These are phyloP conservation scores for Syncephalis fuscata DNA, from an alignment of 371 early-diverging fungal species.

Conservation along the genomic window DNA sequence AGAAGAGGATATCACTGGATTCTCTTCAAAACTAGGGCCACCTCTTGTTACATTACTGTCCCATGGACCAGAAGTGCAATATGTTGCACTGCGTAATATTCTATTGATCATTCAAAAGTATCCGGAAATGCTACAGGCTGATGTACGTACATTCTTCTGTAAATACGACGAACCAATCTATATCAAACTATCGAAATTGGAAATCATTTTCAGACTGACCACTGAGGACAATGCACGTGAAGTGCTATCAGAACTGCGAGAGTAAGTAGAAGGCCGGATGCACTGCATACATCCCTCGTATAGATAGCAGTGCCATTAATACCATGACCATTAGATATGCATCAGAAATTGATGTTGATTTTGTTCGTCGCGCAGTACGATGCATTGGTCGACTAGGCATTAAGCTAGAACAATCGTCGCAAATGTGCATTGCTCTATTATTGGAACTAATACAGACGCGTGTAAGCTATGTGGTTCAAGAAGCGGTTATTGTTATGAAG, in stretches of 20 bases:
- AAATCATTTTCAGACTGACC: slow-evolving; percentile 79
- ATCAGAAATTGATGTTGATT: slow-evolving; percentile 93
- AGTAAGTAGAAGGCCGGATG: slow-evolving; percentile 26
- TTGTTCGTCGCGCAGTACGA: slow-evolving; percentile 79
- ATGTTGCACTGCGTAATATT: slow-evolving; percentile 90
- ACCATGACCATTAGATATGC: slow-evolving; percentile 43
- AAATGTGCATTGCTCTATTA: slow-evolving; percentile 71
- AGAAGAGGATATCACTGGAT: slow-evolving; percentile 44
- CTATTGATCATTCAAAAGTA: slow-evolving; percentile 85
- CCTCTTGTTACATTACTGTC: slow-evolving; percentile 87
- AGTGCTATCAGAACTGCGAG: slow-evolving; percentile 81
- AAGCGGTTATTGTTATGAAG: slow-evolving; percentile 81
- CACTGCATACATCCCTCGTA: neutral
- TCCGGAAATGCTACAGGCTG: slow-evolving; percentile 73
- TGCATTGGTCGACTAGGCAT: slow-evolving; percentile 89
- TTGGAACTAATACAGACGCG: slow-evolving; percentile 80
- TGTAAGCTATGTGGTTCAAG: slow-evolving; percentile 84
- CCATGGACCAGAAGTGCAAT: slow-evolving; percentile 87
- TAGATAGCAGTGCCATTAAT: neutral
- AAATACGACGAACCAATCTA: slow-evolving; percentile 98
- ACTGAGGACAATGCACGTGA: slow-evolving; percentile 75
- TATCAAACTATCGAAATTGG: slow-evolving; percentile 92
- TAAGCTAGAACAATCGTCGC: slow-evolving; percentile 76
- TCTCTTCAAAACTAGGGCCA: slow-evolving; percentile 73
- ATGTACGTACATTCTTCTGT: slow-evolving; percentile 92